Conservation (phyloP, 2,329 filamentous ascomycete species). For the Curvularia eragrostidis region DNA sequence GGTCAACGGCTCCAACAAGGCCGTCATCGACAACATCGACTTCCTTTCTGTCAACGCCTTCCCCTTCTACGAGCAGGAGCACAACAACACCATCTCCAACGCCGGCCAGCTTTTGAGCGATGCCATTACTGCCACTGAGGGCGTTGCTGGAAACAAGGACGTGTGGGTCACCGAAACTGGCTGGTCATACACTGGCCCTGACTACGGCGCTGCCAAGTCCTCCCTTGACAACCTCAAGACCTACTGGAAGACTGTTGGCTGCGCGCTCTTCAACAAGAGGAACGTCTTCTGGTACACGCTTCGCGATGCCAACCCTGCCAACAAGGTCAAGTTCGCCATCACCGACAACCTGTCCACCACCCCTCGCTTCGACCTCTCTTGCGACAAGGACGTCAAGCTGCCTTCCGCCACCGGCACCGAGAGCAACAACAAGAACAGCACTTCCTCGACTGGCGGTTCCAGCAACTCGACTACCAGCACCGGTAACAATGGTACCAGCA, state of each 20-base stretch:
- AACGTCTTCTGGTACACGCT: conserved; percentile 49
- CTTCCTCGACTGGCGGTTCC: conserved; percentile 20
- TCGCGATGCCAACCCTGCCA: conserved; percentile 59
- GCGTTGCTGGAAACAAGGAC: conserved; percentile 40
- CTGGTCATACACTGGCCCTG: conserved; percentile 44
- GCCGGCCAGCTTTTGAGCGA: conserved; percentile 50
- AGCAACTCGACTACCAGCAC: conserved; percentile 5
- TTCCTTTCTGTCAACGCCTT: conserved; percentile 49
- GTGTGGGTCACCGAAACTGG: conserved; percentile 52
- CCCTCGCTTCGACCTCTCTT: conserved; percentile 62
- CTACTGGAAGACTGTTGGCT: conserved; percentile 47
- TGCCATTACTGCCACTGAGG: conserved; percentile 39
- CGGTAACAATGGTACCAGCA: neutral
- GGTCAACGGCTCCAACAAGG: conserved; percentile 46
- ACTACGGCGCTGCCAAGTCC: conserved; percentile 38
- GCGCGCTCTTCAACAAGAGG: conserved; percentile 41
- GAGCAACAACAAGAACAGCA: conserved; percentile 20
- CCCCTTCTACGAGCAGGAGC: conserved; percentile 48
- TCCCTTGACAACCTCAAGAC: conserved; percentile 39
- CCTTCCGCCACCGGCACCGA: conserved; percentile 10
- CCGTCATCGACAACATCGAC: conserved; percentile 46
- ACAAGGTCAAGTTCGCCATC: conserved; percentile 65
- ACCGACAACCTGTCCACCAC: conserved; percentile 61
- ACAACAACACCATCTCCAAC: conserved; percentile 46
- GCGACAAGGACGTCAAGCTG: conserved; percentile 42